A percentile compares a stretch with the other conserved stretches of the same genome.
These are phyloP conservation scores for Acacia confusa DNA, from an alignment of 306 rosid genomes.

Conservation along the genomic window DNA sequence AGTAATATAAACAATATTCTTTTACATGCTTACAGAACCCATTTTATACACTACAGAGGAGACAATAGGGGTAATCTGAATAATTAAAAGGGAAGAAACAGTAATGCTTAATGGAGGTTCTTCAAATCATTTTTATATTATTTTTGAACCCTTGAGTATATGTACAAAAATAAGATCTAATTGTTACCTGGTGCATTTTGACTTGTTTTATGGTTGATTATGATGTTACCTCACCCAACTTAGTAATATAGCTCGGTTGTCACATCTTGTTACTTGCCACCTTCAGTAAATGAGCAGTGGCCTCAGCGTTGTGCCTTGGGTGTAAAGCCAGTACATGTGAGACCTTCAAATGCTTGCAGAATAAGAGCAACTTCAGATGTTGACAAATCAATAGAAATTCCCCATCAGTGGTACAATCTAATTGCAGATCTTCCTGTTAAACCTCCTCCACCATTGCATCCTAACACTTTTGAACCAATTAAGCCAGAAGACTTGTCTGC, in stretches of 20 bases:
- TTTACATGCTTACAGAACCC: background rate
- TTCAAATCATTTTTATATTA: background rate
- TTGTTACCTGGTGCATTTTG: background rate
- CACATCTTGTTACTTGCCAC: slow-evolving; percentile 14
- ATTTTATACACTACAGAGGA: background rate
- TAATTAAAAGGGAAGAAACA: background rate
- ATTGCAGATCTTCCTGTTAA: slow-evolving; percentile 83
- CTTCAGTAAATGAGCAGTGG: slow-evolving; percentile 60
- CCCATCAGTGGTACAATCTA: slow-evolving; percentile 84
- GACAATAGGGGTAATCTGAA: background rate
- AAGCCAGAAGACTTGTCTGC: slow-evolving; percentile 83
- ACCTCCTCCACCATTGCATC: slow-evolving; percentile 92
- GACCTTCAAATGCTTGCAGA: slow-evolving; percentile 51
- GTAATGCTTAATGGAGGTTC: background rate
- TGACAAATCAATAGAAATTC: slow-evolving; percentile 53
- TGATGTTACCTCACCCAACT: slow-evolving; percentile 6
- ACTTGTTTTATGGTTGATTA: slow-evolving; percentile 10
- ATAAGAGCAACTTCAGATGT: slow-evolving; percentile 59
- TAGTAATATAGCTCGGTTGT: slow-evolving; percentile 5
- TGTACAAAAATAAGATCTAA: background rate
- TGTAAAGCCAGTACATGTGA: slow-evolving; percentile 47
- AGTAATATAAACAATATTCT: background rate
- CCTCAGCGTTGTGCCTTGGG: slow-evolving; percentile 38
- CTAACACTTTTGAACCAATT: slow-evolving; percentile 67
- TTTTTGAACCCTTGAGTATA: background rate